Evolutionary conservation across 306 rosid genomes (phyloP), one percentile per base, ranked within the genome.

Genomic region (Cucurbita pepo): DNA sequence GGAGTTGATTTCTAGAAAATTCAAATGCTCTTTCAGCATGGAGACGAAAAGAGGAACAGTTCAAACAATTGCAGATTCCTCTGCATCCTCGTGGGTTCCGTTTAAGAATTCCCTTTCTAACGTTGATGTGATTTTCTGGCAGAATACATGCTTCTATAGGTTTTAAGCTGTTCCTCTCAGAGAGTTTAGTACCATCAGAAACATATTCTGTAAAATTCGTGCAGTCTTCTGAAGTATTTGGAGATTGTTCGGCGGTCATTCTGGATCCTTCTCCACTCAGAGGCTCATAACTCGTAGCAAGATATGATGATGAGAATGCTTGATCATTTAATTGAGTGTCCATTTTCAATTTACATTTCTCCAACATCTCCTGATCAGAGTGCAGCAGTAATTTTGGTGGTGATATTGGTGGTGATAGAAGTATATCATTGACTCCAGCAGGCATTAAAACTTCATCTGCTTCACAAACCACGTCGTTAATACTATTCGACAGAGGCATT

Each of bases 1-100:
- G 81, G 70, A 90, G 76, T 79, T 86, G 94, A 83, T 88, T 86
- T 83, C 71, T 85, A 16, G 98, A 93, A 86, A 88, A 93, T 62
- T 93, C 97, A 81, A 90, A 93, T 79, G 94, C 86, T 86, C 91
- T 88, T 75, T 93, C 94, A 6, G 98, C 94, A 71, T 89, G 83
- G 56, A 93, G 92, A 48, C 85, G 89, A 71, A 88, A 90, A 30
- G 94, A 90, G 81, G 80, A 86, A 76, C 97, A 90, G 79, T 87
- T 88, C 87, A 93, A 82, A 82, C 98, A 93, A 51, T 81, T 38
- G 81, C 98, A 93, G 69, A 80, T 85, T 52, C 98, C 96, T 83
- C 96, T 83, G 87, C 98, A 93, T 57, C 97, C 97, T 75, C 96
- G 76, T 52, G 94, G 96, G 81, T 87, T 90, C 80, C 88, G 86